Evolutionary conservation across 2,329 filamentous ascomycete genomes (phyloP), one percentile per base, ranked within the genome.

Genomic region (Clonostachys solani): DNA sequence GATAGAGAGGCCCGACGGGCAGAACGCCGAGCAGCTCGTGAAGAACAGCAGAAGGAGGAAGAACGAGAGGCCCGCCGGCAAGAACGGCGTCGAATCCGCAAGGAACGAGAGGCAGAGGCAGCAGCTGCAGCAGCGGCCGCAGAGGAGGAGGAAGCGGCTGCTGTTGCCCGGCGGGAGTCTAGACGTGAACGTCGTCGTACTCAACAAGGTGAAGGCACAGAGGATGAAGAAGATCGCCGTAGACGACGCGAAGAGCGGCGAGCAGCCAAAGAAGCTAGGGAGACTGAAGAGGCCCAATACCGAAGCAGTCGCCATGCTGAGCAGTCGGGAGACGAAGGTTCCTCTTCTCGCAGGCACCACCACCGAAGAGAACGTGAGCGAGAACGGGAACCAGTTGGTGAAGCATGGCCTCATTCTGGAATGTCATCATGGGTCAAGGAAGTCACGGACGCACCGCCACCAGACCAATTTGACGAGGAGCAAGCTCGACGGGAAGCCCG

Each of bases 341-440:
- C 69, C 42, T 72, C 76, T 49, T 61, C 71, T 12, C 68, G 71
- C 53, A 65, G 66, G 58, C 57, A 64, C 43, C 64, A 66, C 13
- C 62, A 59, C 13, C 23, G 23, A 9, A 29, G 3, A 9, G 23
- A 29, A 29, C 23, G 23, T 29, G 23, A 29, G 23, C 23, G 23
- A 29, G 23, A 29, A 38, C 60, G 64, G 33, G 69, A 60, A 19
- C 59, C 64, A 38, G 55, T 66, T 34, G 54, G 49, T 8, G 52
- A 71, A 9, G 68, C 68, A 10, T 84, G 81, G 81, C 81, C 81
- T 16, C 78, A 83, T 58, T 83, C 77, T 7, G 81, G 81, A 23
- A 84, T 81, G 0, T 80, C 78, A 9, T 84, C 80, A 0, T 85
- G 82, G 82, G 81, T 84, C 5, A 83, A 83, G 61, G 80, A 84